Evolutionary conservation across 768 basidiomycete species (phyloP), one percentile per base, ranked within the genome.

Genomic region (Macrocybe gigantea): DNA sequence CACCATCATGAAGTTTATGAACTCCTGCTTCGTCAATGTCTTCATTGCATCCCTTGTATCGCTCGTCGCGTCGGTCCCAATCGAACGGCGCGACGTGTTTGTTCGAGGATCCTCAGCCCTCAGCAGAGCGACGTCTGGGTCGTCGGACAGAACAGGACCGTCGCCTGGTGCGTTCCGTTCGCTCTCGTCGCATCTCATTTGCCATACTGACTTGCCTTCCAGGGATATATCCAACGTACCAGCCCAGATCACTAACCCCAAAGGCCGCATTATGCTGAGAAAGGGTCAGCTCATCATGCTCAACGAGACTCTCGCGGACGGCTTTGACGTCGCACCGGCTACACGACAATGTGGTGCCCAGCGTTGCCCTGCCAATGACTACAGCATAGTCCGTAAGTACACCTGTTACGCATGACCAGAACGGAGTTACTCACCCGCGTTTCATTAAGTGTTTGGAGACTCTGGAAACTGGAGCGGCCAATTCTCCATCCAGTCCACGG

Each of bases 41-140:
- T 22, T 22, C 4, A 22, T 22, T 22, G 22, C 22, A 22, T 22
- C 22, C 22, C 22, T 22, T 22, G 22, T 22, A 4, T 55, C 67
- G 0, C 49, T 61, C 51, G 58, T 54, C 49, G 38, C 31, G 4
- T 60, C 66, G 1, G 47, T 61, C 13, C 68, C 69, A 14, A 36
- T 53, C 40, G 45, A 38, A 31, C 37, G 38, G 4, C 64, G 65
- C 29, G 72, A 73, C 49, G 73, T 75, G 0, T 75, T 63, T 56
- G 63, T 51, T 0, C 74, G 0, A 47, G 37, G 4, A 57, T 76
- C 43, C 56, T 48, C 7, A 56, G 41, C 9, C 74, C 74, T 2
- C 30, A 36, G 3, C 40, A 53, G 10, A 54, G 39, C 32, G 58
- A 64, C 13, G 39, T 60, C 44, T 74, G 73, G 70, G n/a, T 43